Evolutionary conservation across 306 rosid species (phyloP).

Genomic region (Glycyrrhiza uralensis): DNA sequence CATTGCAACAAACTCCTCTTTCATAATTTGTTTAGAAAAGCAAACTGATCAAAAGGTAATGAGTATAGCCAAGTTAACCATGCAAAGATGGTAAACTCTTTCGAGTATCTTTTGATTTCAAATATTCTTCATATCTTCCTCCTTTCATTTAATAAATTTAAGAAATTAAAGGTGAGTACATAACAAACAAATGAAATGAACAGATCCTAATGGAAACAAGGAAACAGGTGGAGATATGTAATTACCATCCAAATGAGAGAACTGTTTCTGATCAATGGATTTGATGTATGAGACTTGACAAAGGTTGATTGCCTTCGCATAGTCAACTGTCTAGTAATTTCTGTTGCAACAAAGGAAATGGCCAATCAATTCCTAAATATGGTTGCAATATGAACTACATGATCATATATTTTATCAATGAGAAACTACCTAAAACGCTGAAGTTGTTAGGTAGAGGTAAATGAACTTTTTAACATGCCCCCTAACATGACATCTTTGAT

Average conservation of each 20-base stretch:
- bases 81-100: background rate
- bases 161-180: background rate
- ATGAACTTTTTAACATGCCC: background rate
- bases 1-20: background rate
- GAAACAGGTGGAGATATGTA: constrained; percentile 27
- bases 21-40: constrained; percentile 1
- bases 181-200: background rate
- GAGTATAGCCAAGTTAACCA: constrained; percentile 9
- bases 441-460: constrained; percentile 1
- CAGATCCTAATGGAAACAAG: background rate
- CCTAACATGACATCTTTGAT: background rate
- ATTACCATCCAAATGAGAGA: constrained; percentile 77
- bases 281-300: constrained; percentile 68
- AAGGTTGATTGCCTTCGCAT: constrained; percentile 85
- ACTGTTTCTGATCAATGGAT: constrained; percentile 50
- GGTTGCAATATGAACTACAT: constrained; percentile 9
- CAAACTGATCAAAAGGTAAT: background rate
- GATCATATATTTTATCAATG: background rate
- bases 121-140: background rate
- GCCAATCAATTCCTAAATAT: background rate
- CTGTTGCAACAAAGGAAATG: constrained; percentile 45
- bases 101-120: constrained; percentile 10
- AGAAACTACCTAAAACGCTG: background rate
- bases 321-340: constrained; percentile 60
- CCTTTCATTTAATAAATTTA: constrained; percentile 1